A percentile compares a stretch with the other conserved stretches of the same genome.
These are phyloP conservation scores for Vanrija sp. DNA, from an alignment of 1,284 basidiomycete genomes.

Conservation along the genomic window DNA sequence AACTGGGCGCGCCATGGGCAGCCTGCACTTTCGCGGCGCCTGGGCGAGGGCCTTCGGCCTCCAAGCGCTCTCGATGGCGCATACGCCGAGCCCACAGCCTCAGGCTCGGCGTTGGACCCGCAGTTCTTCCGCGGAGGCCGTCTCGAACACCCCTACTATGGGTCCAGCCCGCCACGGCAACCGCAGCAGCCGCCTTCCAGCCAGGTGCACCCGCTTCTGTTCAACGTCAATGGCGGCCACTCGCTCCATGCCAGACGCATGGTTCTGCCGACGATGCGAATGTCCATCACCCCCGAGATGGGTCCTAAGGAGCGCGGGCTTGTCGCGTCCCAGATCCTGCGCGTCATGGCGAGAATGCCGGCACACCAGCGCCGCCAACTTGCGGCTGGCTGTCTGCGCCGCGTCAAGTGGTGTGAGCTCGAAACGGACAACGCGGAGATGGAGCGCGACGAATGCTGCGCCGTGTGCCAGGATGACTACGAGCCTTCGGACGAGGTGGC, in stretches of 20 bases:
- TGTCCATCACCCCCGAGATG: neutral
- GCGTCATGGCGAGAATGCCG: neutral
- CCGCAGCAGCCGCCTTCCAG: too few species aligned
- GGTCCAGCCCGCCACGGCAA: too few species aligned
- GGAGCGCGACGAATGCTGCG: slow-evolving; percentile 31
- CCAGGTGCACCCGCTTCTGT: too few species aligned
- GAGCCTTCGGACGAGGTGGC: slow-evolving; percentile 17
- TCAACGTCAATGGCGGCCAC: too few species aligned
- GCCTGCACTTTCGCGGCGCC: too few species aligned
- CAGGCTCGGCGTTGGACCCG: too few species aligned
- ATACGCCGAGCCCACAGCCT: too few species aligned
- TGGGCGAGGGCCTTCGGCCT: too few species aligned
- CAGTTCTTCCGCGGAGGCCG: too few species aligned
- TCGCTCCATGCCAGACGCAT: neutral
- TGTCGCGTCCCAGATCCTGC: neutral
- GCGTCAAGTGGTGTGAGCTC: neutral
- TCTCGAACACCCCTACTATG: too few species aligned
- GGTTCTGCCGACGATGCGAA: neutral
- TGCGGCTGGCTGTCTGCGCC: neutral
- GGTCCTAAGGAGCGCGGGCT: neutral
- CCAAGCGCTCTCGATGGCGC: too few species aligned
- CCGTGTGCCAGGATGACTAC: slow-evolving; percentile 27
- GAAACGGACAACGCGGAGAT: slow-evolving; percentile 12
- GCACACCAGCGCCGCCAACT: neutral
- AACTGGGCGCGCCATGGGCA: too few species aligned